Evolutionary conservation across 352 stramenopile species (phyloP).

Genomic region (Aphanomyces cochlioides): DNA sequence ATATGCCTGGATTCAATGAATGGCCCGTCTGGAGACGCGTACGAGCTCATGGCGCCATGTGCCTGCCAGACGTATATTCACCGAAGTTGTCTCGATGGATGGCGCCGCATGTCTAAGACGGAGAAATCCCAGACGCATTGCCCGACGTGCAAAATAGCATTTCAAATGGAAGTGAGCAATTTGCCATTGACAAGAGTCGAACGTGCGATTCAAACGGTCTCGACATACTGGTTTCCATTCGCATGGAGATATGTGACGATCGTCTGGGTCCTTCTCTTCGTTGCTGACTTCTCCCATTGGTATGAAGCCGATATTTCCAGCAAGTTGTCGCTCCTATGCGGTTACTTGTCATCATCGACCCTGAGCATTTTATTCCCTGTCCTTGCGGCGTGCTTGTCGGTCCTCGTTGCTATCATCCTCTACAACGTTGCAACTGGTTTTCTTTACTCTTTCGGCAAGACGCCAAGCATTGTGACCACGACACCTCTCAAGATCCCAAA

Average conservation of each 20-base stretch:
- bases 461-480: not conserved
- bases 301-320: not conserved
- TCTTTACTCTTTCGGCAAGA: not conserved
- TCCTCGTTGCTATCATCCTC: not conserved
- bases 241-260: not conserved
- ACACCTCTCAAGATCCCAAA: not conserved
- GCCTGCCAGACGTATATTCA: not conserved
- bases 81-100: not conserved
- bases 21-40: not conserved
- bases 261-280: not conserved
- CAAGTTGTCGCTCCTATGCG: not conserved
- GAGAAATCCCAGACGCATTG: not conserved
- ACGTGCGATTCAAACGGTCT: not conserved
- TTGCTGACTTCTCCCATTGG: not conserved
- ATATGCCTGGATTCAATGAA: not conserved
- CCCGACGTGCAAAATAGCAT: not conserved
- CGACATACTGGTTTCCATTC: not conserved
- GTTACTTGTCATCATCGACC: not conserved
- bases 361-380: not conserved
- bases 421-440: not conserved
- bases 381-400: not conserved
- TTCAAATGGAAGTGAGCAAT: not conserved
- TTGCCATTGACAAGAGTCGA: not conserved
- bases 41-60: not conserved
- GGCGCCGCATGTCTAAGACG: not conserved